Base-by-base conservation (phyloP, 257 asterid genomes). In the Solanum sparsipilum region DNA sequence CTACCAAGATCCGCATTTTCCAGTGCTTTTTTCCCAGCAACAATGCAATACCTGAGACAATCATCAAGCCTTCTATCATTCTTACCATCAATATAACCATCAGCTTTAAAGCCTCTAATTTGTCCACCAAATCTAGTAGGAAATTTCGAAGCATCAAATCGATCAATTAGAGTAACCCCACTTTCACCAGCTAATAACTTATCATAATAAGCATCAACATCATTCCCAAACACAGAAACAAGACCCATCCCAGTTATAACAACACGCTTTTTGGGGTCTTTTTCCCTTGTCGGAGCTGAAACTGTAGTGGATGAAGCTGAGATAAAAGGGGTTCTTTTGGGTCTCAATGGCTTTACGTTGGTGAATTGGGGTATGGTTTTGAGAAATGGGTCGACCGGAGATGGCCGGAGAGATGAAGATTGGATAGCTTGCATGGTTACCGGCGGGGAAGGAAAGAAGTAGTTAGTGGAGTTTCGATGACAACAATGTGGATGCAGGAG, bases 101-200 rank as follows among this genome's bases (percentile, higher is more conserved):
- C 92, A 20, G 95, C 86, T 60, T 86, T 88, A 73, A 93, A 93
- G 31, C 93, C 95, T 32, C 95, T 86, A 88, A 93, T 93, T 92
- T 93, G 95, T 10, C 95, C 95, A 16, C 94, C 95, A 44, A 93
- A 93, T 58, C 94, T 87, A 20, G 95, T 93, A 13, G 95, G 95
- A 67, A 93, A 93, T 44, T 93, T 93, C 39, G 94, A 90, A 20
- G 95, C 95, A 67, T 93, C 95, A 71, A 93, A 93, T 20, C 95
- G 90, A 87, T 93, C 94, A 86, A 93, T 93, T 21, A 65, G 76
- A 67, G 92, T 89, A 88, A 93, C 91, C 86, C 95, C 95, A 72
- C 95, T 93, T 89, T 91, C 94, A 11, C 95, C 95, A 12, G 92
- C 87, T 7, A 93, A 92, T 34, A 93, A 52, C 82, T 90, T 93